These are phyloP conservation scores for Lactifluus hygrophoroides DNA, from an alignment of 768 basidiomycete genomes.

Conservation along the genomic window DNA sequence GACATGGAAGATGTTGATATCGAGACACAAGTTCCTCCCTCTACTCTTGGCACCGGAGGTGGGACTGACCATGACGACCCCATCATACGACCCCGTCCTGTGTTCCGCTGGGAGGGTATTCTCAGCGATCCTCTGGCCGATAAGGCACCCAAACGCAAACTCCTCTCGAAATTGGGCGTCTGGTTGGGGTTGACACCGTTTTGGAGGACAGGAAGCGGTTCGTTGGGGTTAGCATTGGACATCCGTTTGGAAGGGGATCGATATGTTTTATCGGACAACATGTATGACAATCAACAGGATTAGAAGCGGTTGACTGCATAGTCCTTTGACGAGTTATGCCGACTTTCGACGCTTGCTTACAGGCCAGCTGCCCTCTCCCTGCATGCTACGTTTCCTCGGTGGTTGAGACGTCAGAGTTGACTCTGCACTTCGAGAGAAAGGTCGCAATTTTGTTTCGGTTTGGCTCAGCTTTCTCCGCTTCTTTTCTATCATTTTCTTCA, in stretches of 20 bases:
- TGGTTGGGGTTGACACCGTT: constrained; percentile 63
- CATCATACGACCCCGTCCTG: constrained; percentile 49
- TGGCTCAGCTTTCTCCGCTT: constrained; percentile 79
- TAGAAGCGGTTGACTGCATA: not conserved
- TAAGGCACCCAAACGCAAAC: constrained; percentile 9
- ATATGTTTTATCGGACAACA: constrained; percentile 38
- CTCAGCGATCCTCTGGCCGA: constrained; percentile 43
- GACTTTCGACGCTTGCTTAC: constrained; percentile 22
- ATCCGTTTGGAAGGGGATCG: constrained; percentile 47
- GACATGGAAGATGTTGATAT: constrained; percentile 60
- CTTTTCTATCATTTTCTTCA: constrained; percentile 84
- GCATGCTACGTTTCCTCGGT: constrained; percentile 11
- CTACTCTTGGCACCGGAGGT: constrained; percentile 56
- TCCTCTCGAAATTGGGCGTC: constrained; percentile 44
- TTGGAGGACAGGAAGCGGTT: constrained; percentile 44
- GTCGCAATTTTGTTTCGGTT: constrained; percentile 83
- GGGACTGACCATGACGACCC: constrained; percentile 64
- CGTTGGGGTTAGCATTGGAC: constrained; percentile 53
- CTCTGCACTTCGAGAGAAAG: constrained; percentile 36
- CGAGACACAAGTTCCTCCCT: constrained; percentile 40
- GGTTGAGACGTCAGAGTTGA: not conserved
- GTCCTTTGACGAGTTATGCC: not conserved
- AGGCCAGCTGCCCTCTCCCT: constrained; percentile 5
- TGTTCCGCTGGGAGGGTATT: constrained; percentile 65
- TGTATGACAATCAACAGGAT: not conserved